These are phyloP conservation scores for Xylaria palmicola DNA, from an alignment of 495 filamentous ascomycete species.

Conservation along the genomic window DNA sequence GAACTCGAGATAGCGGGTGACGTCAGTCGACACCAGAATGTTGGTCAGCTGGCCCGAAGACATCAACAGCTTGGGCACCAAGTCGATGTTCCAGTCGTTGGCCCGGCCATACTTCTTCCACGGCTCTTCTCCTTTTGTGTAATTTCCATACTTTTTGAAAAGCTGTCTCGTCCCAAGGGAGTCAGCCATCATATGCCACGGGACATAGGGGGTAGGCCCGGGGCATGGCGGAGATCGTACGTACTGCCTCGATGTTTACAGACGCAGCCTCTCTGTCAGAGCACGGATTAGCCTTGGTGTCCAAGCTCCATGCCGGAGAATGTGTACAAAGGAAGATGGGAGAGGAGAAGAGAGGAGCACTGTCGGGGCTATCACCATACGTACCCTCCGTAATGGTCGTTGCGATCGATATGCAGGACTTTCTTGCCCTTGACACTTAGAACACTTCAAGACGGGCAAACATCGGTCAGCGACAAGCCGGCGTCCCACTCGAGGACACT, in stretches of 20 bases:
- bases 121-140: constrained; percentile 75
- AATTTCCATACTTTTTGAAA: constrained; percentile 93
- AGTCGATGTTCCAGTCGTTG: constrained; percentile 99
- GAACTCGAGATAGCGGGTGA: constrained; percentile 97
- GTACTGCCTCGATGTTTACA: constrained; percentile 87
- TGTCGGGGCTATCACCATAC: constrained; percentile 33
- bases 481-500: neutral
- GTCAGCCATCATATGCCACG: constrained; percentile 26
- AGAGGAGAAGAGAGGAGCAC: neutral
- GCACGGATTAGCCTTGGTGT: constrained; percentile 24
- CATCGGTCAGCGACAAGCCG: constrained; percentile 16
- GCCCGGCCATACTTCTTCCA: constrained; percentile 95
- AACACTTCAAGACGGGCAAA: constrained; percentile 57
- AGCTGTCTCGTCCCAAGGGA: constrained; percentile 52
- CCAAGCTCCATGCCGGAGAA: too few relatives aligned
- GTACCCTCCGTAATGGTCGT: constrained; percentile 98
- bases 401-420: constrained; percentile 97
- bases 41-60: constrained; percentile 97
- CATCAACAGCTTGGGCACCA: constrained; percentile 98
- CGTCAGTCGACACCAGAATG: constrained; percentile 93
- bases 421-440: constrained; percentile 99
- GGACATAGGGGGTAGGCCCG: neutral
- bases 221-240: constrained; percentile 27
- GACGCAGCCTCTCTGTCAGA: constrained; percentile 79
- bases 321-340: too few relatives aligned